Percentiles rank a stretch among this genome's conserved stretches.
Evolutionary conservation across 176 grass and related monocot species (phyloP).

Genomic region (Musa schizocarpa): DNA sequence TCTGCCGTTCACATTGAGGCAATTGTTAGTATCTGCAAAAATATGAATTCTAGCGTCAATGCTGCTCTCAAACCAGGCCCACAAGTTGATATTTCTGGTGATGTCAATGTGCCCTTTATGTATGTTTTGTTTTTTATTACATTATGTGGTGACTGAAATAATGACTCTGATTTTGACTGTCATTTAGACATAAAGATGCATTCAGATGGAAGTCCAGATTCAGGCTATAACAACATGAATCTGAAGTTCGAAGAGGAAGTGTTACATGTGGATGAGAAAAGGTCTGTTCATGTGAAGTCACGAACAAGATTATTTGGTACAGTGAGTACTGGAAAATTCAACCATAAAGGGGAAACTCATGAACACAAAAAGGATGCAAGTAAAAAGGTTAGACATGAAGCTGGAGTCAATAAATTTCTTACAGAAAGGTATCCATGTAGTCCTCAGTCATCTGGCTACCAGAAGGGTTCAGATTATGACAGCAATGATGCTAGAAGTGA

Average conservation of each 20-base stretch:
- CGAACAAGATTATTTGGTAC: slow-evolving; percentile 19
- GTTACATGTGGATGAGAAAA: slow-evolving; percentile 26
- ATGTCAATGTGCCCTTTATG: background rate
- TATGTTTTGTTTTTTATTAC: background rate
- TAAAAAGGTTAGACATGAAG: slow-evolving; percentile 26
- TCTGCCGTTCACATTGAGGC: slow-evolving; percentile 51
- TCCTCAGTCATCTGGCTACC: slow-evolving; percentile 51
- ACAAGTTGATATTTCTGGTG: slow-evolving; percentile 51
- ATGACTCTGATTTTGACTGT: background rate
- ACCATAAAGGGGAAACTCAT: background rate
- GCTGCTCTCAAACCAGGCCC: slow-evolving; percentile 34
- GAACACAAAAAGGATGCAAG: slow-evolving; percentile 5
- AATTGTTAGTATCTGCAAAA: slow-evolving; percentile 67
- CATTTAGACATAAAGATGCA: slow-evolving; percentile 41
- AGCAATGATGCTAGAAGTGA: slow-evolving; percentile 60
- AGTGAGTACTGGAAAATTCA: slow-evolving; percentile 15
- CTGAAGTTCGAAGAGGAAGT: slow-evolving; percentile 39
- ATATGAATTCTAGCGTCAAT: slow-evolving; percentile 53
- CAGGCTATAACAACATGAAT: slow-evolving; percentile 28
- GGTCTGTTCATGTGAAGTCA: slow-evolving; percentile 29
- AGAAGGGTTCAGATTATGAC: slow-evolving; percentile 49
- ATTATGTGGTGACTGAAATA: background rate
- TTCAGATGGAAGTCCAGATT: slow-evolving; percentile 41
- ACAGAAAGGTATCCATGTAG: slow-evolving; percentile 38
- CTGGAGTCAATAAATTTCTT: slow-evolving; percentile 10